A percentile compares a stretch with the other conserved stretches of the same genome.
Conservation (phyloP, 352 stramenopile species). For the Pythium volutum region DNA sequence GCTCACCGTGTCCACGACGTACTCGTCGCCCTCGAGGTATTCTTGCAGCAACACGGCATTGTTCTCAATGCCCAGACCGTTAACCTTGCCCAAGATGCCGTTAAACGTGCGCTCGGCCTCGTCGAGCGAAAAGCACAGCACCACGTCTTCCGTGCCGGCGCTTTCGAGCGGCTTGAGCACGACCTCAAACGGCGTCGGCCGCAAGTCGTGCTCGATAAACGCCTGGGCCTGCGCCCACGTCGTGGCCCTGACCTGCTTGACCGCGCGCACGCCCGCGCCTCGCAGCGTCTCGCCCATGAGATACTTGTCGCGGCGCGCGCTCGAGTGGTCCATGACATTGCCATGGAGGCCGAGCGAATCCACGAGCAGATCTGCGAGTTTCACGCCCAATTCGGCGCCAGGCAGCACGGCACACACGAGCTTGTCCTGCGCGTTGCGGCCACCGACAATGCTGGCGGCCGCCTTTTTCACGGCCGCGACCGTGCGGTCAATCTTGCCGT, state of each 20-base stretch:
- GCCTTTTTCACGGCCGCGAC: constrained; percentile 49
- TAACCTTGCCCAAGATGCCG: constrained; percentile 83
- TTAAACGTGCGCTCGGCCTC: constrained; percentile 80
- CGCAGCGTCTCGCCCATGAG: constrained; percentile 88
- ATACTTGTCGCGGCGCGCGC: constrained; percentile 76
- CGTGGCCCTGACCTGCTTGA: constrained; percentile 88
- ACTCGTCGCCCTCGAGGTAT: constrained; percentile 94
- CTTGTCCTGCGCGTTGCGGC: constrained; percentile 26
- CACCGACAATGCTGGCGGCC: constrained; percentile 26
- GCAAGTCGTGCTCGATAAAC: constrained; percentile 68
- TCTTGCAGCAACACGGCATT: constrained; percentile 89
- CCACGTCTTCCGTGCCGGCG: constrained; percentile 70
- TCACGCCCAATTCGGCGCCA: constrained; percentile 91
- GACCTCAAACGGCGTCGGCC: constrained; percentile 73
- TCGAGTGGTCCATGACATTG: constrained; percentile 80
- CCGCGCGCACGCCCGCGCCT: constrained; percentile 73
- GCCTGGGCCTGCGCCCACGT: constrained; percentile 66
- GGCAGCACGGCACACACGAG: constrained; percentile 85
- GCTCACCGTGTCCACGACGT: constrained; percentile 95
- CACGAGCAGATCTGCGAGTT: constrained; percentile 87
- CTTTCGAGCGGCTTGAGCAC: constrained; percentile 91
- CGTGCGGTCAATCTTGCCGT: constrained; percentile 44
- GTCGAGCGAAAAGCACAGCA: constrained; percentile 76
- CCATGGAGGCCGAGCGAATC: constrained; percentile 81
- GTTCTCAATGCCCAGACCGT: constrained; percentile 85